Percentiles rank a stretch among this genome's conserved stretches.
These are phyloP conservation scores for Cadophora sp. DNA, from an alignment of 2,329 filamentous ascomycete species.

Conservation along the genomic window DNA sequence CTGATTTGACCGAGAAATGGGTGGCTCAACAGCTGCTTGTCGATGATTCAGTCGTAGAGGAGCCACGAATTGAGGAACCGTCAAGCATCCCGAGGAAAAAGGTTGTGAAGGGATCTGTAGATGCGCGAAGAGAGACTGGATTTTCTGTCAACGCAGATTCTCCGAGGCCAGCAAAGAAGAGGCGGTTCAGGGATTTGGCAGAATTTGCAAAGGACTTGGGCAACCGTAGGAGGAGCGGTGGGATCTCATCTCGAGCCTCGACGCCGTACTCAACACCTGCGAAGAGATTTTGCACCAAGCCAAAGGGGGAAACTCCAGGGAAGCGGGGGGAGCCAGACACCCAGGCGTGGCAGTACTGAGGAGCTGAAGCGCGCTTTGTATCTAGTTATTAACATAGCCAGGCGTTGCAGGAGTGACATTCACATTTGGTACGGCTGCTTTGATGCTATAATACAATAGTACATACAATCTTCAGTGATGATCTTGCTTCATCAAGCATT, in stretches of 20 bases:
- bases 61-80: background rate
- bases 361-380: background rate
- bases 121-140: background rate
- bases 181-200: background rate
- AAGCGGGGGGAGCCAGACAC: conserved; percentile 27
- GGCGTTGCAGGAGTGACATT: background rate
- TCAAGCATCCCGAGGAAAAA: background rate
- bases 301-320: background rate
- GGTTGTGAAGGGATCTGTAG: background rate
- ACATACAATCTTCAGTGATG: background rate
- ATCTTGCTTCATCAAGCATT: background rate
- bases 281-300: conserved; percentile 27
- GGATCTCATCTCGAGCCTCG: conserved; percentile 16
- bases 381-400: background rate
- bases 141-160: conserved; percentile 8
- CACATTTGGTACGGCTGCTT: background rate
- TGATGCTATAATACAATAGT: background rate
- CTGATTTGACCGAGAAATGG: conserved; percentile 10
- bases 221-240: conserved; percentile 14
- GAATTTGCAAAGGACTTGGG: background rate
- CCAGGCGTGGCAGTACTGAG: conserved; percentile 14
- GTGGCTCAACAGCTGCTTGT: conserved; percentile 2
- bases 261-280: conserved; percentile 23
- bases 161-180: background rate
- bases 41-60: background rate